Evolutionary conservation across 2,329 filamentous ascomycete species (phyloP).

Genomic region (Aspergillus arachidicola): DNA sequence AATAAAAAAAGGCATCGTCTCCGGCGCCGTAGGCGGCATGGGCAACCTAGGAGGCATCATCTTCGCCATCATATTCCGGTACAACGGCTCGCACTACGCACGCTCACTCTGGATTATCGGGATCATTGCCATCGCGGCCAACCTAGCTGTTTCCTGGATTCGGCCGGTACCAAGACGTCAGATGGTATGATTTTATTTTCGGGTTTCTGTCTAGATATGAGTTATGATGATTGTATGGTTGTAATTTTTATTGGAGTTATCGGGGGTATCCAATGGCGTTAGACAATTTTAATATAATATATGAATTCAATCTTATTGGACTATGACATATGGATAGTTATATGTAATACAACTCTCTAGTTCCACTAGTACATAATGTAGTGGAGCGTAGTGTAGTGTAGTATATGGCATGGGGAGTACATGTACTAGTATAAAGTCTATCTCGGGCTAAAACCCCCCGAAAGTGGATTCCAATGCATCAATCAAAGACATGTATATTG

Average conservation of each 20-base stretch:
- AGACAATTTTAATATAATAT: no score
- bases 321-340: no score
- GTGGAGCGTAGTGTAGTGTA: no score
- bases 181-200: constrained; percentile 27
- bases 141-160: constrained; percentile 67
- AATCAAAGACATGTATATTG: background rate
- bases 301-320: no score
- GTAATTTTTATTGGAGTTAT: background rate
- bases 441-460: constrained; percentile 29
- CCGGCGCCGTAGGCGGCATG: constrained; percentile 74
- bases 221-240: background rate
- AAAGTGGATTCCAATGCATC: constrained; percentile 18
- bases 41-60: constrained; percentile 86
- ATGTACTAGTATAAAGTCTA: no score
- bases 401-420: no score
- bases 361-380: no score
- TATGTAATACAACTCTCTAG: no score
- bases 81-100: constrained; percentile 68
- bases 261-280: no score
- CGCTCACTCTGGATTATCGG: constrained; percentile 82
- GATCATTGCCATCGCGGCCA: constrained; percentile 70
- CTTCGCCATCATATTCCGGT: constrained; percentile 82
- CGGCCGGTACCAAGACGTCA: constrained; percentile 59
- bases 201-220: background rate
- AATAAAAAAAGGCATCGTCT: constrained; percentile 56